These are phyloP conservation scores for Haematococcus sp. DNA, from an alignment of 139 green algal species.

Conservation along the genomic window DNA sequence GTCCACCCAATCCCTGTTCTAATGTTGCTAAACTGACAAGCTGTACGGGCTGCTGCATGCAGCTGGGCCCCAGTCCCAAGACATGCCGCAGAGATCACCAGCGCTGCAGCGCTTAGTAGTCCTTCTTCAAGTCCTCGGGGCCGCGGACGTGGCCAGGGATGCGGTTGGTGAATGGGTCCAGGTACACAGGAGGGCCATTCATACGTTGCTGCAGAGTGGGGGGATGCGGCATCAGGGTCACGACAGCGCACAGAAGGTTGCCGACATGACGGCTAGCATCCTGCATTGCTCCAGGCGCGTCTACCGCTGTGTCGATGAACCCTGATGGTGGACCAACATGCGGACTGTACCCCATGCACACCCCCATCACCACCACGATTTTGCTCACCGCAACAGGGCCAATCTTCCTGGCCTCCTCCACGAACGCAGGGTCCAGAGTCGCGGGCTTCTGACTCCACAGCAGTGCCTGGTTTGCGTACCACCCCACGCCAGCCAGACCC, in stretches of 20 bases:
- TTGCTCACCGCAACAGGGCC: constrained; percentile 34
- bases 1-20: too few species aligned
- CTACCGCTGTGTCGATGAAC: too few species aligned
- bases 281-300: background rate
- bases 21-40: too few species aligned
- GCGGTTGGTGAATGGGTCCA: constrained; percentile 41
- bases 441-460: constrained; percentile 33
- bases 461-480: constrained; percentile 8
- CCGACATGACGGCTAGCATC: too few species aligned
- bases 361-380: too few species aligned
- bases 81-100: too few species aligned
- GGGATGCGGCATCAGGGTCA: background rate
- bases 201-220: constrained; percentile 33
- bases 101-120: background rate
- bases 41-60: too few species aligned
- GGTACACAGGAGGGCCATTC: constrained; percentile 41
- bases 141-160: constrained; percentile 37
- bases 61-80: too few species aligned
- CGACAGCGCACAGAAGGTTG: background rate
- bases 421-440: constrained; percentile 30
- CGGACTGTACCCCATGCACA: background rate
- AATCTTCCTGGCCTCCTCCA: constrained; percentile 35
- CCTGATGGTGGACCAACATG: background rate
- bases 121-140: constrained; percentile 31
- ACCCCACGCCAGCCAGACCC: constrained; percentile 11